Evolutionary conservation across 129 eudicot genomes (phyloP).

Genomic region (Flaveria linearis): DNA sequence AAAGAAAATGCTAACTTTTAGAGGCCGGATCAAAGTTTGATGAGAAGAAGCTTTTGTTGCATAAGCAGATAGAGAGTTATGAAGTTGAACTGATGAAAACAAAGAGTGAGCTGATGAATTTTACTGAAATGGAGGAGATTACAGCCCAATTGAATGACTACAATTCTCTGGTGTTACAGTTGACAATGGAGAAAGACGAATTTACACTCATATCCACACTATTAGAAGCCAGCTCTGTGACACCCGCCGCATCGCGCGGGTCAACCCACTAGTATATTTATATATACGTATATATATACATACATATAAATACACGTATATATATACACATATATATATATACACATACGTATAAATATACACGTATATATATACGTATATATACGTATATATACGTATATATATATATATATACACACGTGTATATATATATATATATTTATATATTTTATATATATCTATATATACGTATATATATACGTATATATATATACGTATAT

Average conservation of each 20-base stretch:
- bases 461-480: no score
- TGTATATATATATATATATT: no score
- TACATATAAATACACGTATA: no score
- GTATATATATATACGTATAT: no score
- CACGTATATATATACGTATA: background rate
- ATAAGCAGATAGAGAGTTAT: constrained; percentile 30
- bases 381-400: no score
- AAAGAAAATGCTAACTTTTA: constrained; percentile 9
- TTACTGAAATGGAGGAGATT: constrained; percentile 44
- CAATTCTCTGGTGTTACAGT: constrained; percentile 38
- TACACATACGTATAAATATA: constrained; percentile 7
- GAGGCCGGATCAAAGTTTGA: constrained; percentile 43
- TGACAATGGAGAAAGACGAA: constrained; percentile 62
- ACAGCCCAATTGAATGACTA: constrained; percentile 44
- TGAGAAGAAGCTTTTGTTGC: constrained; percentile 39
- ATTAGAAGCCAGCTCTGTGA: constrained; percentile 41
- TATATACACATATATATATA: no score
- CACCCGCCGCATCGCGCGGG: no score
- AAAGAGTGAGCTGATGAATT: constrained; percentile 42
- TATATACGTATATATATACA: no score
- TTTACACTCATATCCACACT: constrained; percentile 52
- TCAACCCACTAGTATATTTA: no score
- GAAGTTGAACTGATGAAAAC: constrained; percentile 28
- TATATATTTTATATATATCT: no score
- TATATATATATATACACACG: no score